These are phyloP conservation scores for Fusarium keratoplasticum DNA, from an alignment of 2,329 filamentous ascomycete genomes.

Conservation along the genomic window DNA sequence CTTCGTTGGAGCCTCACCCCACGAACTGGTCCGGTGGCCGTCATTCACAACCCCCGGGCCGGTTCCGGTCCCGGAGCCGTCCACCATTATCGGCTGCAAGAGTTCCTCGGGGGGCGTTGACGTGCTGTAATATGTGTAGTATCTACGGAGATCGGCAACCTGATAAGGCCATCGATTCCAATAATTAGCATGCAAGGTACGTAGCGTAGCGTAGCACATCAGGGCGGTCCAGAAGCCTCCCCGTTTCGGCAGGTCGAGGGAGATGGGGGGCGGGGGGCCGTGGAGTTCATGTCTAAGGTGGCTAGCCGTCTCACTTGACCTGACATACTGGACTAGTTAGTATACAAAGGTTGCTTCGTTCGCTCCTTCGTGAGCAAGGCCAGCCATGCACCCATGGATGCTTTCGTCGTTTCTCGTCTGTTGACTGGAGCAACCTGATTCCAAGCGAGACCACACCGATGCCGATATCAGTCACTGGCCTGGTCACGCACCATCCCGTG, in stretches of 20 bases:
- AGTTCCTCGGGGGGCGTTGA: constrained; percentile 3
- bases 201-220: background rate
- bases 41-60: constrained; percentile 34
- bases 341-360: background rate
- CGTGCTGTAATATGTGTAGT: background rate
- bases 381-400: background rate
- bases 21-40: constrained; percentile 8
- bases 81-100: constrained; percentile 13
- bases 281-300: background rate
- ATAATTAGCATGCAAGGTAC: constrained; percentile 5
- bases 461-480: background rate
- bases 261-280: constrained; percentile 11
- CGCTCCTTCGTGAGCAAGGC: background rate
- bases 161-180: background rate
- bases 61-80: constrained; percentile 42
- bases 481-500: background rate
- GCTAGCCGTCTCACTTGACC: background rate
- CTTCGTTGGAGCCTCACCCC: constrained; percentile 7
- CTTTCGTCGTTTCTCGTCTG: background rate
- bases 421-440: background rate
- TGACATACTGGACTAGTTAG: constrained; percentile 2
- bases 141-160: constrained; percentile 8
- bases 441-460: background rate
- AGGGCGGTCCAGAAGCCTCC: constrained; percentile 30
- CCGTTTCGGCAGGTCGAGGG: constrained; percentile 35